phyloP scores from a whole-genome alignment of 257 asterid genomes.

The Lycium ferocissimum region DNA sequence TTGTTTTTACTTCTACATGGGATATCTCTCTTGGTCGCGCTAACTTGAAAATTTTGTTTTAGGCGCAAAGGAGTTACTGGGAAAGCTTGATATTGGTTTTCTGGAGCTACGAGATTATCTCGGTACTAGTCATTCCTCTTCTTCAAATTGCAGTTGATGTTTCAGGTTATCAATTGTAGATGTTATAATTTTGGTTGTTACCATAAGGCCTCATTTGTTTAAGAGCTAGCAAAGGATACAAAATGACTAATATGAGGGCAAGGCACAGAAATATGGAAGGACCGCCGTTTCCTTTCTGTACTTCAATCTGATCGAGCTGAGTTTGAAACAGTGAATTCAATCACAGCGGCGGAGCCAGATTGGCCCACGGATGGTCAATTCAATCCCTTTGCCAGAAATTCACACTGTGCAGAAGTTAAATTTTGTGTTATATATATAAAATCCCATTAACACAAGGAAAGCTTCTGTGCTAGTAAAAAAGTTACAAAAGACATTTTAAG shows the following conservation, averaged over 20 bases:
- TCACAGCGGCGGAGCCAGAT: too few relatives aligned
- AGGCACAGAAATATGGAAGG: not conserved
- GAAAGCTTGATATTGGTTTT: conserved; percentile 50
- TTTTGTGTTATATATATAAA: not conserved
- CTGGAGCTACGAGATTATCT: conserved; percentile 75
- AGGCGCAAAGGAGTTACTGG: conserved; percentile 68
- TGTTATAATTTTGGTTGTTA: conserved; percentile 1
- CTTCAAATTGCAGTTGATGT: conserved; percentile 3
- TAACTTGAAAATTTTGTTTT: conserved; percentile 39
- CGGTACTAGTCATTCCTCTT: conserved; percentile 51
- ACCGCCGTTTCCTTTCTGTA: too few relatives aligned
- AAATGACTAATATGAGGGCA: not conserved
- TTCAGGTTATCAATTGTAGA: not conserved
- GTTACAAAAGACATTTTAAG: not conserved
- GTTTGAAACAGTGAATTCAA: too few relatives aligned
- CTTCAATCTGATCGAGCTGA: too few relatives aligned
- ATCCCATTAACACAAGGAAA: not conserved
- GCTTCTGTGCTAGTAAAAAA: not conserved
- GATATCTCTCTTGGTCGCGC: too few relatives aligned
- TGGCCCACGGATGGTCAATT: too few relatives aligned
- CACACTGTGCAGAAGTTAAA: too few relatives aligned
- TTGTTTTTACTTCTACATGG: not conserved
- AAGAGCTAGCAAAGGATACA: not conserved
- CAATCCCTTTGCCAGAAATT: too few relatives aligned
- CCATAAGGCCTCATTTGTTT: not conserved